phyloP scores from a whole-genome alignment of 768 basidiomycete genomes.

The Boletus fagicola region DNA sequence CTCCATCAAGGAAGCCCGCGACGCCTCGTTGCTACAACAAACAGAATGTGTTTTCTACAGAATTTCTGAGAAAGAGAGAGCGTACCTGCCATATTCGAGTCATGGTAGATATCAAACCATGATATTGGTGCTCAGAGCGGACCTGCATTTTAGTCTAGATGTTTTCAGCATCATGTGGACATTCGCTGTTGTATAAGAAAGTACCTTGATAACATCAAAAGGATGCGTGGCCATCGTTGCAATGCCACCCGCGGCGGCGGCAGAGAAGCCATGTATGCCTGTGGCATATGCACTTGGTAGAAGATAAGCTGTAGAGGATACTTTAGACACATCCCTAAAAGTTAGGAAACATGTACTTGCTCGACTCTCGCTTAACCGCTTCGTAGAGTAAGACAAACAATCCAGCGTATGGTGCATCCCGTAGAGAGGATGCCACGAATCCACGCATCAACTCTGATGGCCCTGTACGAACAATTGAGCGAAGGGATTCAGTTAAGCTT shows the following conservation, averaged over 20 bases:
- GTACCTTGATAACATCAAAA: slow-evolving; percentile 93
- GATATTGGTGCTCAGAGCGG: slow-evolving; percentile 72
- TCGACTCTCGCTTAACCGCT: slow-evolving; percentile 70
- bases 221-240: slow-evolving; percentile 88
- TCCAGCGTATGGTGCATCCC: slow-evolving; percentile 94
- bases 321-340: slow-evolving; percentile 9
- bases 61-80: neutral
- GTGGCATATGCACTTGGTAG: slow-evolving; percentile 45
- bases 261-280: slow-evolving; percentile 60
- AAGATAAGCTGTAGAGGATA: slow-evolving; percentile 36
- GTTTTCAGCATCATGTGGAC: slow-evolving; percentile 1
- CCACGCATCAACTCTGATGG: slow-evolving; percentile 83
- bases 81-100: slow-evolving; percentile 67
- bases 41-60: neutral
- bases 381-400: slow-evolving; percentile 89
- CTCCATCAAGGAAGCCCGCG: slow-evolving; percentile 82
- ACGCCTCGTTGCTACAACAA: slow-evolving; percentile 70
- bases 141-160: slow-evolving; percentile 89
- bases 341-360: slow-evolving; percentile 39
- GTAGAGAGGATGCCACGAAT: slow-evolving; percentile 81
- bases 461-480: slow-evolving; percentile 63
- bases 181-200: neutral
- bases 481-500: slow-evolving; percentile 56
- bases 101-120: slow-evolving; percentile 64
- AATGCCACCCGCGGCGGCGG: slow-evolving; percentile 77